phyloP scores from a whole-genome alignment of 257 asterid species.

The Solanum pinnatisectum region DNA sequence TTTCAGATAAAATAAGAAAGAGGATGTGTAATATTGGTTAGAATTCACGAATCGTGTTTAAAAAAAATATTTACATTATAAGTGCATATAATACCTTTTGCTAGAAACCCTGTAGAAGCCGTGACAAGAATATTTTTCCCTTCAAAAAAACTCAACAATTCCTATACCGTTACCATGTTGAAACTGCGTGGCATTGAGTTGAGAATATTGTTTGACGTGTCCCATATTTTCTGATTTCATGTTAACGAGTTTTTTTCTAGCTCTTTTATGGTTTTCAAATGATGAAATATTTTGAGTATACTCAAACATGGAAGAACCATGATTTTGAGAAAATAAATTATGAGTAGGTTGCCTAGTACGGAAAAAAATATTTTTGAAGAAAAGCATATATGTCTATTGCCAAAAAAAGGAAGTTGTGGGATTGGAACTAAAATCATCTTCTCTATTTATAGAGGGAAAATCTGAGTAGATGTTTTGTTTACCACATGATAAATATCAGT shows the following conservation, averaged over 20 bases:
- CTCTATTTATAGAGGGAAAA: neutral
- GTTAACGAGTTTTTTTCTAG: neutral
- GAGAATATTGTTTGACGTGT: neutral
- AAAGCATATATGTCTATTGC: neutral
- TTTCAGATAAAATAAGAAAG: neutral
- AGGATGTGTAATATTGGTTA: neutral
- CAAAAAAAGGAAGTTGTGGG: neutral
- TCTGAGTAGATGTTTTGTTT: neutral
- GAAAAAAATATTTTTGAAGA: neutral
- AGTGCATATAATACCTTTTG: too few species aligned
- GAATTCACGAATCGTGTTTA: neutral
- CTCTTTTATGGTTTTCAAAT: neutral
- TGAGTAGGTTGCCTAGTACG: neutral
- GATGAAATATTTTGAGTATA: neutral
- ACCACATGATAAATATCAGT: neutral
- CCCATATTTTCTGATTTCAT: neutral
- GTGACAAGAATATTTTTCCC: slow-evolving; percentile 48
- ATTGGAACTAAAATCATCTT: neutral
- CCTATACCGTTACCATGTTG: slow-evolving; percentile 31
- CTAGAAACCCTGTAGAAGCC: slow-evolving; percentile 18
- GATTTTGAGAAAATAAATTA: neutral
- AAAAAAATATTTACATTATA: too few species aligned
- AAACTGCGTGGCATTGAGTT: neutral
- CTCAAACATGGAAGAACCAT: neutral
- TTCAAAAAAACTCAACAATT: slow-evolving; percentile 29